phyloP scores from a whole-genome alignment of 495 filamentous ascomycete genomes.

The Darksidea phi region DNA sequence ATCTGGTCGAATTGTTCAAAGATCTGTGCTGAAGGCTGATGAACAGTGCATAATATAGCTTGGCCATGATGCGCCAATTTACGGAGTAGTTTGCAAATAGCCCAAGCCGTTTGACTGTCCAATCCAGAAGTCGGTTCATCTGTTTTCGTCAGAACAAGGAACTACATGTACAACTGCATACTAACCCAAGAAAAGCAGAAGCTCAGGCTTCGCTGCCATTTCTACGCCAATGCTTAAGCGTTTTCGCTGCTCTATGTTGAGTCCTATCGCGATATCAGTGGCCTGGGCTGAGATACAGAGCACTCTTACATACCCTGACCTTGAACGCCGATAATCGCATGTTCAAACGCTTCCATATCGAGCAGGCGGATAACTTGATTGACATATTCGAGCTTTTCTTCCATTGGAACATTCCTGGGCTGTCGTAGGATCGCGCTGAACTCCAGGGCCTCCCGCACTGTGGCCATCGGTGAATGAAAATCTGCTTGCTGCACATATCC shows the following conservation, averaged over 20 bases:
- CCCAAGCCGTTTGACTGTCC: conserved; percentile 6
- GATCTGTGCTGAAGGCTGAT: conserved; percentile 40
- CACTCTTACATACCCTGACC: not conserved
- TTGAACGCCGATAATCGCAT: not conserved
- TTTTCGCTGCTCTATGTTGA: conserved; percentile 12
- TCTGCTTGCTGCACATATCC: not conserved
- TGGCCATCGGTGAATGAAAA: not conserved
- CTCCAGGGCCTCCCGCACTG: not conserved
- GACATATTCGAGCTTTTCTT: conserved; percentile 3
- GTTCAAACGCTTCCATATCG: conserved; percentile 2
- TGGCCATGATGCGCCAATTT: conserved; percentile 35
- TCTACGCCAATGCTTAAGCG: conserved; percentile 3
- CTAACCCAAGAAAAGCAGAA: conserved; percentile 2
- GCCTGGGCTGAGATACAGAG: not conserved
- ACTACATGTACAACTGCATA: not conserved
- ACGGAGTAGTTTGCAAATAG: conserved; percentile 2
- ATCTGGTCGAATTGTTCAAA: conserved; percentile 55
- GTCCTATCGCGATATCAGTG: conserved; percentile 1
- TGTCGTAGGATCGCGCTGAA: conserved; percentile 5
- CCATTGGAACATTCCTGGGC: not conserved
- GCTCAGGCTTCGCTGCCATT: conserved; percentile 2
- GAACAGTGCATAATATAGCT: conserved; percentile 31
- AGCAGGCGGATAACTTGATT: not conserved
- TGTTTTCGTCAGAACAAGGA: not conserved
- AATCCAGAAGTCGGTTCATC: conserved; percentile 1